Evolutionary conservation across 495 filamentous ascomycete genomes (phyloP), one percentile per base, ranked within the genome.

Genomic region (Podospora sp.): DNA sequence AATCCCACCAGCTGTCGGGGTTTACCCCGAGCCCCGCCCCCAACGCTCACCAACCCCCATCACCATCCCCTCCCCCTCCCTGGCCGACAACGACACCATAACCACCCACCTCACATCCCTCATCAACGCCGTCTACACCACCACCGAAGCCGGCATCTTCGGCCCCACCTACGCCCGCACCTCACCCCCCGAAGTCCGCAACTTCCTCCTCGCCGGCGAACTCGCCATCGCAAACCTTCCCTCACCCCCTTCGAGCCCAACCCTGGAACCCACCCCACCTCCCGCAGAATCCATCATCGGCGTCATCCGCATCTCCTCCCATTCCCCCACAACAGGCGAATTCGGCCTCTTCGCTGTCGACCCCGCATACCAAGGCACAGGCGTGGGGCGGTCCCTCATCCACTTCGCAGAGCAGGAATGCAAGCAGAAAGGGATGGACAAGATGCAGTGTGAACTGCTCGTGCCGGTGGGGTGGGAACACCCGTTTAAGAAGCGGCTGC

Each of bases 371-470:
- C 53, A 35, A 2, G 66, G 66, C 52, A 16, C 25, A 14, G 66
- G 66, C 0, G 25, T 35, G 24, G 66, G 66, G 14, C 24, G 56
- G 11, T 6, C 1, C 18, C 53, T 68, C 1, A 60, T 68, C 0
- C 14, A 7, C 6, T 68, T 68, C 26, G 66, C 61, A 6, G 66
- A 68, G 53, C 16, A 25, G 12, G 8, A 50, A 11, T 26, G 33
- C 22, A 12, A 25, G 18, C 14, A 2, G 50, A 9, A 40, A 2
- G 36, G 52, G 18, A 53, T 12, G 18, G 33, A 9, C 36, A 29
- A 24, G 9, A 64, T 68, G 66, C 60, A 60, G 55, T 64, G 60
- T 24, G 66, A 68, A 55, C 18, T 68, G 66, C 46, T 68, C 3
- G 60, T 60, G 21, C 51, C 66, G 21, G 24, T 50, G 11, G 60